Percentiles rank a stretch among this genome's conserved stretches.
Conservation (phyloP, 2,329 filamentous ascomycete genomes). For the Aspergillus sp. region DNA sequence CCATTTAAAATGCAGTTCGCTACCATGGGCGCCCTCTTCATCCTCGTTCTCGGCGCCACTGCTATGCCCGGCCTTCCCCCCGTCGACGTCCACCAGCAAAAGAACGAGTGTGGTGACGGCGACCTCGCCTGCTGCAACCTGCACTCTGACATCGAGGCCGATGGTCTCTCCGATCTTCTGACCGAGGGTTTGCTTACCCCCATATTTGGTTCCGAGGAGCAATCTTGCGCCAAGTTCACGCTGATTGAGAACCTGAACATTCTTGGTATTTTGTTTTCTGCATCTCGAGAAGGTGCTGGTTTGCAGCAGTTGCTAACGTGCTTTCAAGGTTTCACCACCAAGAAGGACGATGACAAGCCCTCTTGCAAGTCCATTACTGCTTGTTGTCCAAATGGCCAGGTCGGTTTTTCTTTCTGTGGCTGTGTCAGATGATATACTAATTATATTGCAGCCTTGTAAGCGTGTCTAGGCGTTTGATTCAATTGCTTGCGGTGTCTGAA, state of each 20-base stretch:
- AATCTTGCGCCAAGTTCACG: not conserved
- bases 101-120: not conserved
- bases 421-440: not conserved
- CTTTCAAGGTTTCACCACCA: not conserved
- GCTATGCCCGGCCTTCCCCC: not conserved
- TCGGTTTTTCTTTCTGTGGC: not conserved
- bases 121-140: not conserved
- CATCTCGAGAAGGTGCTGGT: not conserved
- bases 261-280: not conserved
- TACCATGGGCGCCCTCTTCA: not conserved
- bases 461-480: not conserved
- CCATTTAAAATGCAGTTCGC: not conserved
- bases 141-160: not conserved
- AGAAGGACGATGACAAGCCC: not conserved
- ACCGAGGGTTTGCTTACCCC: not conserved
- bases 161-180: not conserved
- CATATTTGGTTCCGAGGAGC: not conserved
- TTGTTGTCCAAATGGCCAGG: constrained; percentile 3
- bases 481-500: too few species aligned
- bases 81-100: not conserved
- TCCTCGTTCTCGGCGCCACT: not conserved
- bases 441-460: not conserved
- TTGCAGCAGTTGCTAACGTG: not conserved
- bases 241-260: not conserved
- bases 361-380: constrained; percentile 6